These are phyloP conservation scores for Cytospora piceicola DNA, from an alignment of 2,329 filamentous ascomycete genomes.

Conservation along the genomic window DNA sequence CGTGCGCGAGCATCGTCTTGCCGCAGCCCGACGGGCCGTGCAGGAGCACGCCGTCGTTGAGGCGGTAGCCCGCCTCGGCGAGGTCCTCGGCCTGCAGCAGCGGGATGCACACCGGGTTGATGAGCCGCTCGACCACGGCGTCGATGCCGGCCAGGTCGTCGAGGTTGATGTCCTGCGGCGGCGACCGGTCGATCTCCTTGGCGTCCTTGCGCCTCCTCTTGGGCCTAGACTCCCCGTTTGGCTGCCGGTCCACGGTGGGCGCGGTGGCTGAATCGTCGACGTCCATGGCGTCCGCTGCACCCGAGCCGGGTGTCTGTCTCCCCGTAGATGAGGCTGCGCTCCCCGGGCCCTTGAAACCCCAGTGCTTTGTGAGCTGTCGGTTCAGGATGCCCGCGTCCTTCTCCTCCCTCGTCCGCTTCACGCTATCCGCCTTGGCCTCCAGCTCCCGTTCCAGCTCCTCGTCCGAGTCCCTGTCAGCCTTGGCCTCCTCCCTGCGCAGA, in stretches of 20 bases:
- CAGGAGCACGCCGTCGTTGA: slow-evolving; percentile 74
- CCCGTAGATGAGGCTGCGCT: slow-evolving; percentile 26
- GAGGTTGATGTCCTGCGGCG: slow-evolving; percentile 69
- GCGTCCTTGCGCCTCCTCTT: slow-evolving; percentile 65
- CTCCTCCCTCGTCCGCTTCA: slow-evolving; percentile 31
- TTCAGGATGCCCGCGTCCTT: slow-evolving; percentile 43
- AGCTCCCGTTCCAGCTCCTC: slow-evolving; percentile 46
- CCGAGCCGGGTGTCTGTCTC: slow-evolving; percentile 30
- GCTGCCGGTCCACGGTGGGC: slow-evolving; percentile 52
- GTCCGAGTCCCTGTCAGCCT: slow-evolving; percentile 56
- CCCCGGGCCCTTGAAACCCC: slow-evolving; percentile 39
- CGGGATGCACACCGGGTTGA: slow-evolving; percentile 73
- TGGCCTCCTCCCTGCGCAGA: slow-evolving; percentile 68
- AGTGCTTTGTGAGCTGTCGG: slow-evolving; percentile 47
- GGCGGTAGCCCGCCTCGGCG: slow-evolving; percentile 65
- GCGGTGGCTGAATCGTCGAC: slow-evolving; percentile 36
- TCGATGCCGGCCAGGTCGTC: slow-evolving; percentile 78
- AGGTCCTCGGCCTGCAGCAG: slow-evolving; percentile 71
- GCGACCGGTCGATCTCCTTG: slow-evolving; percentile 61
- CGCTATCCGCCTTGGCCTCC: slow-evolving; percentile 35
- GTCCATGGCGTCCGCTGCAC: slow-evolving; percentile 33
- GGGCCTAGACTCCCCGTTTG: slow-evolving; percentile 66
- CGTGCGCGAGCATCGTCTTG: slow-evolving; percentile 83
- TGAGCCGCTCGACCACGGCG: slow-evolving; percentile 69
- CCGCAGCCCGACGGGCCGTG: slow-evolving; percentile 86